phyloP scores from a whole-genome alignment of 2,329 filamentous ascomycete species.

The Stachybotrys echinatus region DNA sequence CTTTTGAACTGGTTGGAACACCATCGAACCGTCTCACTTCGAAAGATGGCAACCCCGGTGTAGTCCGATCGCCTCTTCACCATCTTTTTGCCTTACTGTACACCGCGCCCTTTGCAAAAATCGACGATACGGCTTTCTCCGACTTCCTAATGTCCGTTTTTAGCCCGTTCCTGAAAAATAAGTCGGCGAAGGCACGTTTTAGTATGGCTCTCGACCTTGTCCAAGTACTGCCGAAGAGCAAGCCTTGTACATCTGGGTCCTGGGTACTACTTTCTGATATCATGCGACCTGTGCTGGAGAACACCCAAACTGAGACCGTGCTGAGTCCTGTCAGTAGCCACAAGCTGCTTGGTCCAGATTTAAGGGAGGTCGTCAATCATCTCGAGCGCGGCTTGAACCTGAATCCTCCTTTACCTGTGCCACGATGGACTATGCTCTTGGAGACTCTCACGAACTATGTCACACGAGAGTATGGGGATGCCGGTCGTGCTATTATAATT shows the following conservation, averaged over 20 bases:
- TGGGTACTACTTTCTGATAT: constrained; percentile 48
- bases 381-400: constrained; percentile 55
- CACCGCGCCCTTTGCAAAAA: constrained; percentile 38
- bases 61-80: constrained; percentile 55
- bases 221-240: constrained; percentile 39
- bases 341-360: constrained; percentile 58
- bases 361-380: constrained; percentile 63
- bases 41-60: constrained; percentile 42
- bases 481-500: constrained; percentile 58
- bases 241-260: constrained; percentile 39
- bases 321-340: constrained; percentile 17
- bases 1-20: constrained; percentile 58
- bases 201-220: constrained; percentile 48
- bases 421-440: constrained; percentile 51
- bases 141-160: constrained; percentile 47
- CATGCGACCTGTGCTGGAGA: constrained; percentile 36
- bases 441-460: constrained; percentile 50
- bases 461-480: constrained; percentile 60
- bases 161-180: constrained; percentile 52
- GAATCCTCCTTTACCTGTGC: constrained; percentile 40
- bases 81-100: constrained; percentile 61
- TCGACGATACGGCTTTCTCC: constrained; percentile 40
- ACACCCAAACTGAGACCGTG: constrained; percentile 11
- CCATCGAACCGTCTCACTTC: constrained; percentile 58
- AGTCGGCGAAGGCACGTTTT: constrained; percentile 34